Conservation (phyloP, 768 basidiomycete species). For the Leccinum obscurum region DNA sequence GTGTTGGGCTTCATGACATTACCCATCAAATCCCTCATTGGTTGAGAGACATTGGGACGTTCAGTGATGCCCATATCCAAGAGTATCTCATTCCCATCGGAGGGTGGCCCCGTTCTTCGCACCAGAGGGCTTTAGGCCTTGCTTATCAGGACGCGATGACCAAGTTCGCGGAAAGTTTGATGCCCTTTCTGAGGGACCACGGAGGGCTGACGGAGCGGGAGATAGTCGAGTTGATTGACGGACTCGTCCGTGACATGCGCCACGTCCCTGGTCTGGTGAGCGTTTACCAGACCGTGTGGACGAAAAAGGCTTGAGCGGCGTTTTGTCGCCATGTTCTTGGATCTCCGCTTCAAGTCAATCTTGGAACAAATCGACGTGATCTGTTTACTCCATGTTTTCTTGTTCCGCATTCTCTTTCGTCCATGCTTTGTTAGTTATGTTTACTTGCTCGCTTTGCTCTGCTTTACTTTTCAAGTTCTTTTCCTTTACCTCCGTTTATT, state of each 20-base stretch:
- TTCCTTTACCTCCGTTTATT: not conserved
- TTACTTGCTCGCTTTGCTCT: not conserved
- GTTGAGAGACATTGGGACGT: conserved; percentile 39
- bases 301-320: conserved; percentile 29
- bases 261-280: conserved; percentile 47
- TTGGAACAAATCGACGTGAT: not conserved
- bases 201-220: conserved; percentile 38
- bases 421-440: not conserved
- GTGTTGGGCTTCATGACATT: conserved; percentile 40
- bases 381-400: not conserved
- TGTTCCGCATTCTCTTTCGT: not conserved
- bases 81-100: conserved; percentile 55
- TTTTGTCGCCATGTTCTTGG: not conserved
- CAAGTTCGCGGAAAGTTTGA: conserved; percentile 49
- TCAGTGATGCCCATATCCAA: conserved; percentile 40
- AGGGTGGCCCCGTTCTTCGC: conserved; percentile 44
- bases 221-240: conserved; percentile 40
- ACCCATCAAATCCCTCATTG: conserved; percentile 39
- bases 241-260: conserved; percentile 48
- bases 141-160: conserved; percentile 40
- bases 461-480: not conserved
- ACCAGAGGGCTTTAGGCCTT: conserved; percentile 40
- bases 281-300: conserved; percentile 52
- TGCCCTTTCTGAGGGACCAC: conserved; percentile 44
- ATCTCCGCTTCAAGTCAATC: not conserved